Base-by-base conservation (phyloP, 2,329 filamentous ascomycete species). In the Rhexocercosporidium sp. region DNA sequence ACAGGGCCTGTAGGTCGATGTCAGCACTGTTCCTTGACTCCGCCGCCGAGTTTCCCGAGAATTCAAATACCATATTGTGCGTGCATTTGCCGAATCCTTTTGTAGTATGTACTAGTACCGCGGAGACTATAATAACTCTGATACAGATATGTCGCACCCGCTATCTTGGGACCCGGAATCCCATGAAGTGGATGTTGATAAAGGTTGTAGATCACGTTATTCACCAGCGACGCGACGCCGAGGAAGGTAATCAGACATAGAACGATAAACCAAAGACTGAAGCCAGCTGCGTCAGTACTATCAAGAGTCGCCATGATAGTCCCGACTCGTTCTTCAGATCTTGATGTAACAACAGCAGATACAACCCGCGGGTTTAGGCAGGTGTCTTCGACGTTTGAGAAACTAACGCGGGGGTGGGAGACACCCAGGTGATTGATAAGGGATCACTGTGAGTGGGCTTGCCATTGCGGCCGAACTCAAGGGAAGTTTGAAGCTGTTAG, bases 101-200 rank as follows among this genome's bases (percentile, higher is more conserved):
- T 34, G 41, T 70, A 70, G 18, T 63, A 73, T 12, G 57, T 62
- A 46, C 69, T 70, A 3, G 67, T 66, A 22, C 59, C 65, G 25
- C 59, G 46, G 46, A 70, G 49, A 20, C 66, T 63, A 47, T 63
- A 68, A 47, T 71, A 74, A 12, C 62, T 68, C 39, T 74, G 66
- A 34, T 74, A 74, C 31, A 72, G 62, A 31, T 65, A 69, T 12
- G 72, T 71, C 2, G 57, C 53, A 22, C 67, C 72, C 22, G 72
- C 72, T 57, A 73, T 39, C 59, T 66, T 71, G 11, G 71, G 71
- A 2, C 72, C 73, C 3, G 73, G 73, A 46, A 74, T 68, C 22
- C 66, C 53, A 31, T 68, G 47, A 14, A 73, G 65, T 5, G 72
- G 71, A 54, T 70, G 68, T 18, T 67, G 51, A 59, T 62, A 70